Evolutionary conservation across 2,329 filamentous ascomycete species (phyloP).

Genomic region (Xylariaceae sp.): DNA sequence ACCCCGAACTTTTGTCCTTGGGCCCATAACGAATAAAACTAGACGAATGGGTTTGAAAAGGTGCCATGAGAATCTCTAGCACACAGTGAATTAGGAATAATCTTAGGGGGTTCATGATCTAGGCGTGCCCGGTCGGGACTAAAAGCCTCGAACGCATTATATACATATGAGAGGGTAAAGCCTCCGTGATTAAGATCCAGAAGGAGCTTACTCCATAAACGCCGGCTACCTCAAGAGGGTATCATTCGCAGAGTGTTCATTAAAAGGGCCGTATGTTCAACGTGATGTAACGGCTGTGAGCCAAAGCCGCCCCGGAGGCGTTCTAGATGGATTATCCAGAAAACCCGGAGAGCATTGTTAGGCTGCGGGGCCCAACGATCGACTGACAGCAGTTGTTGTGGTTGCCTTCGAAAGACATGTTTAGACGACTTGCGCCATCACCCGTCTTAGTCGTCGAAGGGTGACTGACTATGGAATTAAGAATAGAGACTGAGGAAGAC

Average conservation of each 20-base stretch:
- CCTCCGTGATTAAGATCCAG: background rate
- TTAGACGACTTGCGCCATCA: background rate
- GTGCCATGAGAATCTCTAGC: too few species aligned
- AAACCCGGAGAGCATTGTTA: background rate
- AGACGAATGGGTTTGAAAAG: background rate
- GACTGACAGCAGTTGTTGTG: background rate
- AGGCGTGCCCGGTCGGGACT: background rate
- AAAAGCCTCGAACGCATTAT: background rate
- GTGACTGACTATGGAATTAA: background rate
- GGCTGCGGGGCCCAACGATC: background rate
- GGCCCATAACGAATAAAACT: too few species aligned
- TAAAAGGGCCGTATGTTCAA: background rate
- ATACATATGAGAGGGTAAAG: background rate
- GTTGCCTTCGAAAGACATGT: background rate
- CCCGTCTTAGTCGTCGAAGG: background rate
- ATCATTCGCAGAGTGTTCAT: slow-evolving; percentile 8
- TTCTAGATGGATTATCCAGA: background rate
- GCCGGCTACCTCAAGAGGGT: slow-evolving; percentile 6
- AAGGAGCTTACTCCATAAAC: slow-evolving; percentile 2
- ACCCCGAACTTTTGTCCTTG: too few species aligned
- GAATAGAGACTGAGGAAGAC: slow-evolving; percentile 52
- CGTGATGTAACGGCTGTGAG: background rate
- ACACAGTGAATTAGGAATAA: too few species aligned
- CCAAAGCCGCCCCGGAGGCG: background rate
- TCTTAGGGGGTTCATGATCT: background rate